Percentiles rank a stretch among this genome's conserved stretches.
phyloP scores from a whole-genome alignment of 441 rosid genomes.

The Cnidoscolus chayamansa region DNA sequence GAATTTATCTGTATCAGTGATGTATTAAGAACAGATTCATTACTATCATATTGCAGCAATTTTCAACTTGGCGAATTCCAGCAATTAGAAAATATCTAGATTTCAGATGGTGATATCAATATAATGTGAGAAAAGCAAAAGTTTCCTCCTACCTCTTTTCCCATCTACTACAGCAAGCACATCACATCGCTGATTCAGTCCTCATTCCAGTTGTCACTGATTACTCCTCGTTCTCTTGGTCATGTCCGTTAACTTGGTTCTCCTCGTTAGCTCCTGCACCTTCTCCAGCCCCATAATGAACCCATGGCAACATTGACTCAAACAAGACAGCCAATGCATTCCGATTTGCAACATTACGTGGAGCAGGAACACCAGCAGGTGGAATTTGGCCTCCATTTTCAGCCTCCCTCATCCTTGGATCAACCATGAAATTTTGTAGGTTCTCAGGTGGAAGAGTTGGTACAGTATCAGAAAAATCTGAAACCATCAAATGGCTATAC shows the following conservation, averaged over 20 bases:
- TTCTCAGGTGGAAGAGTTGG: slow-evolving; percentile 83
- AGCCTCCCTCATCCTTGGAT: slow-evolving; percentile 50
- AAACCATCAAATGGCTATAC: slow-evolving; percentile 69
- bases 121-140: background rate
- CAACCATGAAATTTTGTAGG: slow-evolving; percentile 75
- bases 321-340: slow-evolving; percentile 60
- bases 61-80: background rate
- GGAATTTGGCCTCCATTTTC: slow-evolving; percentile 40
- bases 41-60: slow-evolving; percentile 1
- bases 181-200: slow-evolving; percentile 24
- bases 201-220: background rate
- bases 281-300: slow-evolving; percentile 46
- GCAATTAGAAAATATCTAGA: slow-evolving; percentile 11
- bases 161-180: slow-evolving; percentile 8
- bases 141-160: background rate
- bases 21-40: background rate
- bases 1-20: background rate
- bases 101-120: background rate
- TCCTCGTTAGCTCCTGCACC: slow-evolving; percentile 41
- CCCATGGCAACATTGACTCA: slow-evolving; percentile 83
- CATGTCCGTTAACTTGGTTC: slow-evolving; percentile 37
- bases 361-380: slow-evolving; percentile 35
- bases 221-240: slow-evolving; percentile 20
- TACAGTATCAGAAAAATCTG: slow-evolving; percentile 72
- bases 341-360: slow-evolving; percentile 55